A percentile compares a stretch with the other conserved stretches of the same genome.
phyloP scores from a whole-genome alignment of 768 basidiomycete genomes.

The Boletus sp. region DNA sequence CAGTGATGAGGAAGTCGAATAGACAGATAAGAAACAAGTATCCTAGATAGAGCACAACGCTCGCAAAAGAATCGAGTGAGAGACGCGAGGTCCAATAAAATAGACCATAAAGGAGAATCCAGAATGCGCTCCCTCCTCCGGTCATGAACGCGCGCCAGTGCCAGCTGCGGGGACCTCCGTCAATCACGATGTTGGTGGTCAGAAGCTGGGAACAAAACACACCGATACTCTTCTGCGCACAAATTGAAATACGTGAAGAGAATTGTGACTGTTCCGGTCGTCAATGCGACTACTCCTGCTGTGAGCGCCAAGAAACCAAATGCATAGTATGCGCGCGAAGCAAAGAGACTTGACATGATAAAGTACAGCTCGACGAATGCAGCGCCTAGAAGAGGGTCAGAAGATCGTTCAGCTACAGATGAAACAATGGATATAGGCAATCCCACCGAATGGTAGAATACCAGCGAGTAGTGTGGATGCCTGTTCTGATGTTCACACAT shows the following conservation, averaged over 20 bases:
- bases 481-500: conserved; percentile 33
- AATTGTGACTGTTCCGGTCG: conserved; percentile 89
- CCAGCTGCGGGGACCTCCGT: conserved; percentile 56
- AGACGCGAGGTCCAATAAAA: conserved; percentile 88
- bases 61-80: conserved; percentile 79
- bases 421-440: background rate
- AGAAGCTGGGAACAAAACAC: conserved; percentile 16
- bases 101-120: conserved; percentile 85
- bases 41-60: conserved; percentile 83
- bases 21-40: conserved; percentile 82
- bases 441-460: conserved; percentile 83
- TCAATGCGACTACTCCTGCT: conserved; percentile 76
- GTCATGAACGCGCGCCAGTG: conserved; percentile 94
- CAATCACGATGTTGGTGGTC: background rate
- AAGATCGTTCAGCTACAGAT: conserved; percentile 1
- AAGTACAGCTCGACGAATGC: conserved; percentile 96
- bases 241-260: conserved; percentile 88
- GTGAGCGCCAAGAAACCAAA: conserved; percentile 94
- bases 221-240: conserved; percentile 95
- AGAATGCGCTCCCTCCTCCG: conserved; percentile 90
- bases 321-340: conserved; percentile 90
- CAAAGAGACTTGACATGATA: conserved; percentile 87
- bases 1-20: conserved; percentile 87
- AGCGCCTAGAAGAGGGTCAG: conserved; percentile 54
- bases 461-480: conserved; percentile 81